These are phyloP conservation scores for Calocybe gangraenosa DNA, from an alignment of 768 basidiomycete genomes.

Conservation along the genomic window DNA sequence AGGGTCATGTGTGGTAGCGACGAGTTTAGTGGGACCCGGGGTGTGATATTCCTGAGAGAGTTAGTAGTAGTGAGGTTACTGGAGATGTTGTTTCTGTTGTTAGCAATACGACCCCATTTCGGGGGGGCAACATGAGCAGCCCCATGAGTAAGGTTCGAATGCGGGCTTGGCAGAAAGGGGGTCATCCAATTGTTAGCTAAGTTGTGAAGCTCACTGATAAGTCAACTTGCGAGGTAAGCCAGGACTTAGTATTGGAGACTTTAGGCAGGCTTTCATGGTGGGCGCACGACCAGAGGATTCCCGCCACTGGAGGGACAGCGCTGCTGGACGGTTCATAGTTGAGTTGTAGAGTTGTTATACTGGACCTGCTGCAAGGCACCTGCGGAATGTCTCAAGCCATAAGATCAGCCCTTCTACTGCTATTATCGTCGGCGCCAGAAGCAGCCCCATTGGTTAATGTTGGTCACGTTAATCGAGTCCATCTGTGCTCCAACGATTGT, in stretches of 20 bases:
- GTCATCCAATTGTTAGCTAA: conserved; percentile 36
- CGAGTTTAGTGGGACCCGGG: conserved; percentile 10
- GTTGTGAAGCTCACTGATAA: conserved; percentile 54
- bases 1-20: conserved; percentile 10
- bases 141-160: conserved; percentile 55
- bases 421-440: conserved; percentile 36
- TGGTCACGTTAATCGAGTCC: conserved; percentile 24
- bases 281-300: conserved; percentile 15
- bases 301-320: conserved; percentile 4
- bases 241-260: conserved; percentile 22
- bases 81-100: conserved; percentile 8
- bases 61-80: conserved; percentile 2
- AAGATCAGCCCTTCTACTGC: conserved; percentile 40
- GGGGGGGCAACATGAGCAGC: conserved; percentile 51
- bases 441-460: conserved; percentile 22
- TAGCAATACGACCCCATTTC: conserved; percentile 11
- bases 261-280: conserved; percentile 36
- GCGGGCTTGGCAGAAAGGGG: conserved; percentile 33
- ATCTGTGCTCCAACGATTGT: conserved; percentile 26
- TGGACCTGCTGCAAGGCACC: conserved; percentile 36
- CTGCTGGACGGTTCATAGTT: conserved; percentile 1
- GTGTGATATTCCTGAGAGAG: conserved; percentile 8
- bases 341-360: conserved; percentile 25
- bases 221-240: conserved; percentile 38
- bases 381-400: conserved; percentile 41